These are phyloP conservation scores for Hypoxylon cercidicola DNA, from an alignment of 495 filamentous ascomycete species.

Conservation along the genomic window DNA sequence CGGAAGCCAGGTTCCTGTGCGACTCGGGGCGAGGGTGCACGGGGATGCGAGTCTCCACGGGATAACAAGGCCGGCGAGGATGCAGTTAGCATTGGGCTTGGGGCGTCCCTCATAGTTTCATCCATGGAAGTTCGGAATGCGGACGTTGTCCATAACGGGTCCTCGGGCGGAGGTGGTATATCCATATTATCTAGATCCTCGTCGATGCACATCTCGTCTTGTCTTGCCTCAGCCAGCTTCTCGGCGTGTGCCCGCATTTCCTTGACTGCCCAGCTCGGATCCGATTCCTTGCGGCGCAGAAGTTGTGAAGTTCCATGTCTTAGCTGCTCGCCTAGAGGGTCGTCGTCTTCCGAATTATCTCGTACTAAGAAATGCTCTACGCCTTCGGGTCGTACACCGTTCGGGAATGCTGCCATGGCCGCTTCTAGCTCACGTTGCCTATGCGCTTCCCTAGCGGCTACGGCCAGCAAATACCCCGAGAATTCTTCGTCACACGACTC, in stretches of 20 bases:
- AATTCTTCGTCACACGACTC: constrained; percentile 75
- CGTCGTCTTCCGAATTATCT: constrained; percentile 61
- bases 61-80: constrained; percentile 48
- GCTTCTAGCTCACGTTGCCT: constrained; percentile 66
- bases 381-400: constrained; percentile 57
- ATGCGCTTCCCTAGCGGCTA: constrained; percentile 80
- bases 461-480: constrained; percentile 76
- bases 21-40: constrained; percentile 31
- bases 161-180: constrained; percentile 53
- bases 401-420: constrained; percentile 61
- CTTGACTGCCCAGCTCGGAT: constrained; percentile 62
- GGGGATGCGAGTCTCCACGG: constrained; percentile 37
- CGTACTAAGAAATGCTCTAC: constrained; percentile 66
- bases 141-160: constrained; percentile 54
- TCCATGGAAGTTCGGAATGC: constrained; percentile 48
- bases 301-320: constrained; percentile 48
- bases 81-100: constrained; percentile 52
- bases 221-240: constrained; percentile 39
- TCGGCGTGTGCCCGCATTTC: constrained; percentile 62
- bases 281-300: constrained; percentile 55
- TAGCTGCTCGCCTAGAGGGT: constrained; percentile 45
- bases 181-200: constrained; percentile 55
- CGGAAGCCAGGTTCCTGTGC: constrained; percentile 34
- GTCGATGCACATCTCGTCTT: constrained; percentile 44
- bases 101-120: constrained; percentile 49